phyloP scores from a whole-genome alignment of 1,284 basidiomycete genomes.

The Rhizoctonia solani region DNA sequence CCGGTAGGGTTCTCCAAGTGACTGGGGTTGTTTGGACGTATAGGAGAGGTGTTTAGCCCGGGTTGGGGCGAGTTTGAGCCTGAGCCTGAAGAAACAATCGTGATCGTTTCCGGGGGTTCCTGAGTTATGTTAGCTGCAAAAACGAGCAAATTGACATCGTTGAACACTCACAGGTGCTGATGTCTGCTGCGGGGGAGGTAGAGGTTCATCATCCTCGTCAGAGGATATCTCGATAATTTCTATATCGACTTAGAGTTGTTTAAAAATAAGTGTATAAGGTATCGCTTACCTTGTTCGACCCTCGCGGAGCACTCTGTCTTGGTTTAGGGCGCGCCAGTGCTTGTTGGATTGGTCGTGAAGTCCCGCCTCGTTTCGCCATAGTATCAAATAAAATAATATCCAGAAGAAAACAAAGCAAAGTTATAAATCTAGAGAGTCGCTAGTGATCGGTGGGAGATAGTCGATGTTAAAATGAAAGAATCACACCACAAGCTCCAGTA shows the following conservation, averaged over 20 bases:
- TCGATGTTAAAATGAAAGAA: too few species aligned
- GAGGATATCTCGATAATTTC: conserved; percentile 20
- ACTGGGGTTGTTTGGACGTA: too few species aligned
- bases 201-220: not conserved
- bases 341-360: not conserved
- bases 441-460: too few species aligned
- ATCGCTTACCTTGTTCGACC: not conserved
- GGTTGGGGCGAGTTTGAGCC: not conserved
- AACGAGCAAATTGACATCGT: not conserved
- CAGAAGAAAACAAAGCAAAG: too few species aligned
- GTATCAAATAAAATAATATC: not conserved
- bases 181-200: not conserved
- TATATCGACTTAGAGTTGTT: not conserved
- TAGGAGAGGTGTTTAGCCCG: too few species aligned
- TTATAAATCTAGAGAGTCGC: not conserved
- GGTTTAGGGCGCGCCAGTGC: not conserved
- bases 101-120: not conserved
- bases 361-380: not conserved
- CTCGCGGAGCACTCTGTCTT: not conserved
- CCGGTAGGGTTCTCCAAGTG: too few species aligned
- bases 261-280: not conserved
- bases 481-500: too few species aligned
- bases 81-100: not conserved
- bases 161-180: conserved; percentile 7
- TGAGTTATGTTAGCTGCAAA: not conserved